Conservation (phyloP, 2,329 filamentous ascomycete genomes). For the Rhinocladiella similis region DNA sequence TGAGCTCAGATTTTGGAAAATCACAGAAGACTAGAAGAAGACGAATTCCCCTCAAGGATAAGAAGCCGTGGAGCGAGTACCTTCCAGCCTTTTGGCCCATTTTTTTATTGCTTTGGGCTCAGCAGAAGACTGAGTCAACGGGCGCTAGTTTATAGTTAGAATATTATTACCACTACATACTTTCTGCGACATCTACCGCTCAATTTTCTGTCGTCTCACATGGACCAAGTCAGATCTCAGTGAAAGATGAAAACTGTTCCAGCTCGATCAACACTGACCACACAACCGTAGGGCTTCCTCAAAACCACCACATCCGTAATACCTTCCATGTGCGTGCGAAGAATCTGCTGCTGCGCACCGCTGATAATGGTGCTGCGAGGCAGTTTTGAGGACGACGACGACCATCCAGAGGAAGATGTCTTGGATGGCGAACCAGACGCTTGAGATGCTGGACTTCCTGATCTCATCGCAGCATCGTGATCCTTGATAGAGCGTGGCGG, state of each 20-base stretch:
- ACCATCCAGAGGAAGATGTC: not conserved
- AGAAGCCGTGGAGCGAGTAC: too few species aligned
- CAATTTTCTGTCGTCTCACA: too few species aligned
- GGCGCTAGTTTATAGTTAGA: too few species aligned
- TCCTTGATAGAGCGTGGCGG: slow-evolving; percentile 4
- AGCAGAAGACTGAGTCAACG: too few species aligned
- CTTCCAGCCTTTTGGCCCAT: too few species aligned
- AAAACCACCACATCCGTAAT: slow-evolving; percentile 86
- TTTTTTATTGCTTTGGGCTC: too few species aligned
- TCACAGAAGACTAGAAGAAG: too few species aligned
- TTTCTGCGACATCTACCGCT: too few species aligned
- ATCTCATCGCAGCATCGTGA: slow-evolving; percentile 11
- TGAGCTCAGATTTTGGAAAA: too few species aligned
- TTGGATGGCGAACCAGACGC: not conserved
- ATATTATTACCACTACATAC: too few species aligned
- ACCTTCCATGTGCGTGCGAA: slow-evolving; percentile 83
- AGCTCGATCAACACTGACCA: slow-evolving; percentile 82
- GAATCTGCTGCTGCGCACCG: slow-evolving; percentile 79
- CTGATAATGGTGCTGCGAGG: slow-evolving; percentile 82
- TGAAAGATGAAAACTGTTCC: slow-evolving; percentile 86
- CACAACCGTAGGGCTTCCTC: slow-evolving; percentile 89
- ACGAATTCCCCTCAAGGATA: too few species aligned
- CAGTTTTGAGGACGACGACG: slow-evolving; percentile 42
- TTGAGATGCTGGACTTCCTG: slow-evolving; percentile 32
- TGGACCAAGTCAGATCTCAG: slow-evolving; percentile 35